These are phyloP conservation scores for Ceratocystis ficicola DNA, from an alignment of 2,329 filamentous ascomycete species.

Conservation along the genomic window DNA sequence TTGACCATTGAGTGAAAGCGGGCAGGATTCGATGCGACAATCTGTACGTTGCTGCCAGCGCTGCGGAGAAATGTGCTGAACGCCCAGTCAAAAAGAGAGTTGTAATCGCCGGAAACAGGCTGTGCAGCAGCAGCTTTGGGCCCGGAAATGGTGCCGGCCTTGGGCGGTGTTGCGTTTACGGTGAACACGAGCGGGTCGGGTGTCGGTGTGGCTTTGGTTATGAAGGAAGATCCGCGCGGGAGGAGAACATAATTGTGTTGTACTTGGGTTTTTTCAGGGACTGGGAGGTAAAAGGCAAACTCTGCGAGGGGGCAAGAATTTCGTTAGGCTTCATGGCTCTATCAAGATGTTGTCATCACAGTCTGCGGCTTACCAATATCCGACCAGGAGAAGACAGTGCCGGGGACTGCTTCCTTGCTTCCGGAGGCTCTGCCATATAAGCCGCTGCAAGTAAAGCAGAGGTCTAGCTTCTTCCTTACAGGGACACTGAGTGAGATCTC, in stretches of 20 bases:
- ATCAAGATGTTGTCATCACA: neutral
- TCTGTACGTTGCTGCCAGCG: conserved; percentile 37
- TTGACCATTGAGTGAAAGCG: conserved; percentile 46
- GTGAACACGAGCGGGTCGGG: conserved; percentile 54
- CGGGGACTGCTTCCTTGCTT: conserved; percentile 40
- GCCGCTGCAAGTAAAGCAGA: conserved; percentile 49
- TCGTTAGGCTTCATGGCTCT: conserved; percentile 4
- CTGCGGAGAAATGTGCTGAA: conserved; percentile 41
- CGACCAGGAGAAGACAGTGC: conserved; percentile 47
- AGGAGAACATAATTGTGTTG: conserved; percentile 56
- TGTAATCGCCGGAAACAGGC: conserved; percentile 47
- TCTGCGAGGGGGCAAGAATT: conserved; percentile 32
- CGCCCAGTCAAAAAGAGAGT: conserved; percentile 49
- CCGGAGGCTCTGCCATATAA: conserved; percentile 45
- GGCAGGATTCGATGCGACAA: conserved; percentile 42
- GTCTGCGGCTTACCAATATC: conserved; percentile 42
- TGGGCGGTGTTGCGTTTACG: conserved; percentile 46
- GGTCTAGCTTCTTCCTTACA: conserved; percentile 54
- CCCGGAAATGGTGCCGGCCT: conserved; percentile 45
- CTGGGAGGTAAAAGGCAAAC: conserved; percentile 50
- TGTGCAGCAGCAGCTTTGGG: conserved; percentile 38
- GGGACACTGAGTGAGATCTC: conserved; percentile 57
- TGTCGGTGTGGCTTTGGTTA: conserved; percentile 35
- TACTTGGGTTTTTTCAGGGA: conserved; percentile 52
- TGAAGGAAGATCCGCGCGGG: conserved; percentile 43